Evolutionary conservation across 805 yeast species (phyloP).

Genomic region (Candida ortonii): DNA sequence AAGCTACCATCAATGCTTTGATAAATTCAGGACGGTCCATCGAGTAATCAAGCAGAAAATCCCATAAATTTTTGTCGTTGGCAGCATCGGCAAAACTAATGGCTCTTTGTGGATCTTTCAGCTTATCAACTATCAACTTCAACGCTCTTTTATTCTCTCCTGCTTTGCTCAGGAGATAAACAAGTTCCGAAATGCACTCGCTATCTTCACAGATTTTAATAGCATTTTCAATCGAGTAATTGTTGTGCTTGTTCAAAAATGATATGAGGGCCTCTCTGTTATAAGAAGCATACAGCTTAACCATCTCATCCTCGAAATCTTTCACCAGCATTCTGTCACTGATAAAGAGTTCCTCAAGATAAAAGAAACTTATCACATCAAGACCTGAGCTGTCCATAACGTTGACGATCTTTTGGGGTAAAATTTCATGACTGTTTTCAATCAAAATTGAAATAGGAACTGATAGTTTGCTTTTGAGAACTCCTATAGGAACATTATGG

Average conservation of each 20-base stretch:
- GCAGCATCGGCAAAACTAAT: slow-evolving; percentile 69
- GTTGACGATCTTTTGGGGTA: slow-evolving; percentile 49
- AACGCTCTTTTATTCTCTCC: slow-evolving; percentile 81
- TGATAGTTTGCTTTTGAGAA: slow-evolving; percentile 37
- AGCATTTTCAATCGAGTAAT: slow-evolving; percentile 69
- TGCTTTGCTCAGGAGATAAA: slow-evolving; percentile 73
- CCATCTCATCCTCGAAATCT: slow-evolving; percentile 64
- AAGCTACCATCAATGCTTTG: slow-evolving; percentile 64
- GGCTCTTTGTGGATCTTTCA: slow-evolving; percentile 78
- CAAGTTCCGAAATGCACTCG: slow-evolving; percentile 64
- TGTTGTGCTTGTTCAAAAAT: slow-evolving; percentile 56
- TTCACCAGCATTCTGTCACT: slow-evolving; percentile 54
- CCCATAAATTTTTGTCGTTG: slow-evolving; percentile 79
- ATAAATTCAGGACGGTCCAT: slow-evolving; percentile 74
- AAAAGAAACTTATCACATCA: slow-evolving; percentile 57
- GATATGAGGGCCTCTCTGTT: slow-evolving; percentile 53
- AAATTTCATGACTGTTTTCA: slow-evolving; percentile 61
- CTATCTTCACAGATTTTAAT: slow-evolving; percentile 58
- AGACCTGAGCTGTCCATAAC: slow-evolving; percentile 42
- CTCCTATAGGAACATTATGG: slow-evolving; percentile 38
- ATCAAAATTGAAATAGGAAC: slow-evolving; percentile 55
- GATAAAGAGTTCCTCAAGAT: slow-evolving; percentile 55
- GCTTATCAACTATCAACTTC: slow-evolving; percentile 67
- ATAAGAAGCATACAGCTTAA: slow-evolving; percentile 61
- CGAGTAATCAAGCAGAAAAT: slow-evolving; percentile 66